Conservation (phyloP, 2,329 filamentous ascomycete species). For the Purpureocillium lavendulum region DNA sequence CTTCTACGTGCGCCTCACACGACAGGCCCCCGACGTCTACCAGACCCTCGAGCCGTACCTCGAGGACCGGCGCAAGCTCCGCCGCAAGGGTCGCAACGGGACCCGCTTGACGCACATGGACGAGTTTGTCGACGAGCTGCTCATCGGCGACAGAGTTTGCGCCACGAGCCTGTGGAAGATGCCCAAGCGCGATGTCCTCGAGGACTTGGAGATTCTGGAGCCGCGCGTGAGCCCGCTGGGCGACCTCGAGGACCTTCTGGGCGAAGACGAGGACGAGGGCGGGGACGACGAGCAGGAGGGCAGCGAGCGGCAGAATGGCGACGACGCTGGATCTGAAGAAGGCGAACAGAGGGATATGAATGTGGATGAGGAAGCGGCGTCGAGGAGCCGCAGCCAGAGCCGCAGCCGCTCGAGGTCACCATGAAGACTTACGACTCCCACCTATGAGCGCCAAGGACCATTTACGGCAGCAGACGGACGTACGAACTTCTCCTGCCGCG, state of each 20-base stretch:
- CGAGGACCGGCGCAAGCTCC: conserved; percentile 75
- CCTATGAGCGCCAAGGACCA: too few relatives aligned
- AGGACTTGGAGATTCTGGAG: conserved; percentile 84
- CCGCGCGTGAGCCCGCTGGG: conserved; percentile 76
- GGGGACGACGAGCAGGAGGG: conserved; percentile 21
- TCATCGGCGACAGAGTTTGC: conserved; percentile 83
- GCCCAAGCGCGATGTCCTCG: conserved; percentile 70
- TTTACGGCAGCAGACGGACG: too few relatives aligned
- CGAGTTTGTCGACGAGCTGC: conserved; percentile 85
- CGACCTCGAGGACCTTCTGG: conserved; percentile 65
- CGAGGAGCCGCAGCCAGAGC: conserved; percentile 12
- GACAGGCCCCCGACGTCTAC: conserved; percentile 75
- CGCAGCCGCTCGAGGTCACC: conserved; percentile 15
- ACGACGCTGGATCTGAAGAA: conserved; percentile 3
- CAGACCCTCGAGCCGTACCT: conserved; percentile 72
- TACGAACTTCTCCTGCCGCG: too few relatives aligned
- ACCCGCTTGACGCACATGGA: conserved; percentile 76
- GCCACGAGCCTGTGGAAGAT: conserved; percentile 90
- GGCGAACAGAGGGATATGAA: conserved; percentile 18
- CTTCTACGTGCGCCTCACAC: conserved; percentile 89
- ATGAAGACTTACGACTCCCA: not conserved
- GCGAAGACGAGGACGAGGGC: conserved; percentile 45
- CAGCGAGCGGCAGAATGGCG: conserved; percentile 10
- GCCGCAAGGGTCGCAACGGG: conserved; percentile 64
- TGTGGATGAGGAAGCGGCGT: conserved; percentile 26